Base-by-base conservation (phyloP, 1,284 basidiomycete species). In the Cutaneotrichosporon mucoides region DNA sequence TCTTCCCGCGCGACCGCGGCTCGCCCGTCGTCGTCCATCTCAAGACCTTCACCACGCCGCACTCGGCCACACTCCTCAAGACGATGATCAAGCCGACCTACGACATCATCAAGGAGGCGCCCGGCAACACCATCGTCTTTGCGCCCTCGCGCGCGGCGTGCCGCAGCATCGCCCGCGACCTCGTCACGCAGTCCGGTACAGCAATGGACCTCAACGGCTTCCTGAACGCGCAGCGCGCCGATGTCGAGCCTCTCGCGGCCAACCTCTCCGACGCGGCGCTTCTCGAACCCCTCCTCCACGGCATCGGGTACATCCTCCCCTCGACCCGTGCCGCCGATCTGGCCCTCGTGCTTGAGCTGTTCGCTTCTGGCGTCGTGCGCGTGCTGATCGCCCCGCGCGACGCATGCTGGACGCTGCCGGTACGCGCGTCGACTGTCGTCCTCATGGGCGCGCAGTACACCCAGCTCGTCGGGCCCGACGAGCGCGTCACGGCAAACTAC, bases 371-470 rank as follows among this genome's bases (percentile, higher is more conserved):
- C 0, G 81, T 90, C 35, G 73, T 99, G 37, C 85, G 87, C n/a
- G 87, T 93, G 4, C 80, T 99, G 42, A 81, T 99, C 60, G 86
- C 86, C 0, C 86, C 94, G 1, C 85, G 87, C 42, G 91, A 95
- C 49, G 83, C 86, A 24, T 89, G 88, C 71, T 96, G 93, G 92
- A 86, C 84, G 16, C 76, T 97, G 11, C 90, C 92, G 3, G 84
- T 93, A 11, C 84, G 86, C 41, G 90, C 90, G 0, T 83, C 84
- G 5, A 84, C 86, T 4, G 93, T 98, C 12, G 82, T 97, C 41
- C 87, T 93, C 51, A 89, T 98, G 87, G 89, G 92, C 34, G 92
- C 94, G 6, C 95, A 99, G 75, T 96, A 91, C 73, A 76, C 88
- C 38, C 69, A 83, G 13, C 6, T 50, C 41, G 15, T 51, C 41